These are phyloP conservation scores for Moesziomyces sp. DNA, from an alignment of 1,284 basidiomycete genomes.

Conservation along the genomic window DNA sequence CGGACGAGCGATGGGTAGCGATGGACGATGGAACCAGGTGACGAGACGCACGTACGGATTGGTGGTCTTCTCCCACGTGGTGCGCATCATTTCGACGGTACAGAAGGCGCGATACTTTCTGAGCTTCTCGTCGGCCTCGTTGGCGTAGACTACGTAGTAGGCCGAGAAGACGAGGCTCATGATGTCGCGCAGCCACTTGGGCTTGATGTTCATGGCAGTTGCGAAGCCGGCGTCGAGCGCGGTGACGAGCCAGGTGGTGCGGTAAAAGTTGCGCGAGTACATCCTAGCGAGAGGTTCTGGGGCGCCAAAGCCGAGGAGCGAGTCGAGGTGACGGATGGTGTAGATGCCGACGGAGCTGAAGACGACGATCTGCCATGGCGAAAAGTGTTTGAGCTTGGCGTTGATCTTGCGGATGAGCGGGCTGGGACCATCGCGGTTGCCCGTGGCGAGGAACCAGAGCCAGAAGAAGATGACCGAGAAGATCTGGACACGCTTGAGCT, in stretches of 20 bases:
- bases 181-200: slow-evolving; percentile 89
- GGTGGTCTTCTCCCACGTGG: slow-evolving; percentile 94
- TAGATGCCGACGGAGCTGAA: slow-evolving; percentile 86
- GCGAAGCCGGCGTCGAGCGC: slow-evolving; percentile 98
- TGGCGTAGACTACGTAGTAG: slow-evolving; percentile 94
- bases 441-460: slow-evolving; percentile 42
- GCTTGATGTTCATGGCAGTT: slow-evolving; percentile 90
- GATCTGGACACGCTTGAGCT: slow-evolving; percentile 57
- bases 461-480: slow-evolving; percentile 58
- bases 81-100: slow-evolving; percentile 92
- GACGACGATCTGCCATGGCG: slow-evolving; percentile 93
- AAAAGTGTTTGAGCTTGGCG: slow-evolving; percentile 73
- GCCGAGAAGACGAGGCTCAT: slow-evolving; percentile 75
- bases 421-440: slow-evolving; percentile 49
- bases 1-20: slow-evolving; percentile 77
- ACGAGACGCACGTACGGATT: slow-evolving; percentile 87
- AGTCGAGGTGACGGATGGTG: slow-evolving; percentile 85
- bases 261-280: slow-evolving; percentile 91
- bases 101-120: slow-evolving; percentile 89
- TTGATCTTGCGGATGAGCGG: slow-evolving; percentile 40
- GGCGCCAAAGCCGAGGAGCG: slow-evolving; percentile 84
- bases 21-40: slow-evolving; percentile 73
- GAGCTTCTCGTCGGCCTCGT: slow-evolving; percentile 87
- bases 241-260: slow-evolving; percentile 89
- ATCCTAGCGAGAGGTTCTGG: slow-evolving; percentile 86